Base-by-base conservation (phyloP, 2,329 filamentous ascomycete genomes). In the Colletotrichum spaethianum region DNA sequence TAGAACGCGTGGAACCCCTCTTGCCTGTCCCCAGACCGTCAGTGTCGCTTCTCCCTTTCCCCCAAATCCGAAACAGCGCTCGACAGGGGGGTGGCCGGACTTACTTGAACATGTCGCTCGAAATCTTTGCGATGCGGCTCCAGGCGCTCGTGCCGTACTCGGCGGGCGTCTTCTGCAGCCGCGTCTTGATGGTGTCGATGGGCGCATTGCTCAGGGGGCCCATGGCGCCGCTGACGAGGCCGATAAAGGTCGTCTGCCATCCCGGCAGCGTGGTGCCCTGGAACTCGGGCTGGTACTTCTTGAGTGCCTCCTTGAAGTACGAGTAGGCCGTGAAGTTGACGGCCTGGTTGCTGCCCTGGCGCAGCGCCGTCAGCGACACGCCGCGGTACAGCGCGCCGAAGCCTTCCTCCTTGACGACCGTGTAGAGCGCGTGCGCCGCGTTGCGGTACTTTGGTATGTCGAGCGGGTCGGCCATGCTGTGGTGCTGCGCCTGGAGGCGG, bases 291-390 rank as follows among this genome's bases (percentile, higher is more conserved):
- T 97, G 95, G 79, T 86, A 90, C 61, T 87, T 84, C 80, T 94
- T 92, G 63, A 98, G 87, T 63, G 87, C 86, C 73, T 93, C 90
- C 86, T 98, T 97, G 84, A 99, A 92, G 83, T 98, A 94, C 0
- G 93, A 93, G 86, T 99, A 99, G 14, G 96, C 96, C 18, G 96
- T 98, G 87, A 99, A 99, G 87, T 99, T 99, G 83, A 96, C 95
- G 57, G 97, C 96, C 87, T 99, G 96, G 85, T 99, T 99, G 75
- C 93, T 95, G 75, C 96, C 96, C 87, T 99, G 96, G 70, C 96
- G 90, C 77, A 99, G 88, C 0, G 96, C 96, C 1, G 96, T 99
- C 71, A 99, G 88, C 38, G 93, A 94, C 6, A 99, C 96, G 81
- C 96, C 96, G 72, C 96, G 93, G 86, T 98, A 99, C 44, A 99